Conservation (phyloP, 2,329 filamentous ascomycete species). For the Cladophialophora yegresii region DNA sequence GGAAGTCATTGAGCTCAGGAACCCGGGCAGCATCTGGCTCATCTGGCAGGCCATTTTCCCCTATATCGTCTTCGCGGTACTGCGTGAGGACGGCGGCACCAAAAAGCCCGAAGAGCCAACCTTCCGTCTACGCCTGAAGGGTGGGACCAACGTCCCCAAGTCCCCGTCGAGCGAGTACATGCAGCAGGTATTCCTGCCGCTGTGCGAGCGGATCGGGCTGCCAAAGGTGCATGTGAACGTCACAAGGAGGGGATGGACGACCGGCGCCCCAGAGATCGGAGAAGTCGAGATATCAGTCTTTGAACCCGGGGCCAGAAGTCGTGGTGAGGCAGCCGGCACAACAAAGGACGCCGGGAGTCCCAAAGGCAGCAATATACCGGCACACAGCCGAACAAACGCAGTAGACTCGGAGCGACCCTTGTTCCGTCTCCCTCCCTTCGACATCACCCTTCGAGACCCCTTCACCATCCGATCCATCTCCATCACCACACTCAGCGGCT, state of each 20-base stretch:
- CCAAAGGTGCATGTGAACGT: slow-evolving; percentile 49
- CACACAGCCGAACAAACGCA: background rate
- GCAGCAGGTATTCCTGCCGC: slow-evolving; percentile 57
- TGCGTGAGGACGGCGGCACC: background rate
- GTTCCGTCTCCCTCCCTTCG: slow-evolving; percentile 41
- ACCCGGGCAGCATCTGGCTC: slow-evolving; percentile 58
- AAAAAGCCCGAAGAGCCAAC: slow-evolving; percentile 1
- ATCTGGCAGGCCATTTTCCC: slow-evolving; percentile 63
- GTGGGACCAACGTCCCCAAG: slow-evolving; percentile 59
- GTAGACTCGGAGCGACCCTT: too few relatives aligned
- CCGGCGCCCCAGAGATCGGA: slow-evolving; percentile 49
- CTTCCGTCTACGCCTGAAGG: slow-evolving; percentile 52
- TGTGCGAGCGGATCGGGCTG: slow-evolving; percentile 54
- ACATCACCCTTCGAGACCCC: slow-evolving; percentile 39
- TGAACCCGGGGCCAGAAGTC: slow-evolving; percentile 39
- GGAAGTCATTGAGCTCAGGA: slow-evolving; percentile 47
- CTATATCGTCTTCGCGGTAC: slow-evolving; percentile 52
- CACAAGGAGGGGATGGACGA: slow-evolving; percentile 58
- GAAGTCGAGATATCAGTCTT: slow-evolving; percentile 53
- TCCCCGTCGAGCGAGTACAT: slow-evolving; percentile 57
- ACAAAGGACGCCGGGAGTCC: background rate
- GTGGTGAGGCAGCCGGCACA: background rate
- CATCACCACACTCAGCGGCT: slow-evolving; percentile 44
- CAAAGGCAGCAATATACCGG: background rate
- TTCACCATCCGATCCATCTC: slow-evolving; percentile 41